These are phyloP conservation scores for Fusarium pseudograminearum DNA, from an alignment of 2,329 filamentous ascomycete genomes.

Conservation along the genomic window DNA sequence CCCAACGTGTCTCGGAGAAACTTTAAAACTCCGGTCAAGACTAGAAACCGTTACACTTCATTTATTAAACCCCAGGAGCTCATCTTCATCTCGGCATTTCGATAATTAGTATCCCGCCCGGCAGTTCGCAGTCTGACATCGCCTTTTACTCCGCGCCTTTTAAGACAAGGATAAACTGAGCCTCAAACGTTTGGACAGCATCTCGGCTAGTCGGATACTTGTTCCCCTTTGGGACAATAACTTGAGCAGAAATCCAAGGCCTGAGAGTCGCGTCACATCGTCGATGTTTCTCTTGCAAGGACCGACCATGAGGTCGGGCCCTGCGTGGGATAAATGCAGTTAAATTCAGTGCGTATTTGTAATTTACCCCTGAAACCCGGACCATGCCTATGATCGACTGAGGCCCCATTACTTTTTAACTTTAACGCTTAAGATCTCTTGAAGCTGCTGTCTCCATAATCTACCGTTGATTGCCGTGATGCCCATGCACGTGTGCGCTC, in stretches of 20 bases:
- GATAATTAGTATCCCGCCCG: constrained; percentile 27
- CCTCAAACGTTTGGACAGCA: constrained; percentile 8
- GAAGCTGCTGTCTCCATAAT: constrained; percentile 1
- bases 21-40: not conserved
- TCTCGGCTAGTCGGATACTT: constrained; percentile 3
- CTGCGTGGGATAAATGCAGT: constrained; percentile 22
- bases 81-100: constrained; percentile 29
- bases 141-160: not conserved
- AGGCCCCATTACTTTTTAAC: constrained; percentile 6
- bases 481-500: constrained; percentile 8
- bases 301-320: constrained; percentile 15
- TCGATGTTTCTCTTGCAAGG: constrained; percentile 9
- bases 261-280: constrained; percentile 17
- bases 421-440: constrained; percentile 19
- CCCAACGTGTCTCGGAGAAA: constrained; percentile 6
- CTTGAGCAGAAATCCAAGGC: constrained; percentile 4
- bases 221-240: not conserved
- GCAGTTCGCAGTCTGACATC: constrained; percentile 25
- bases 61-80: constrained; percentile 1
- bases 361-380: constrained; percentile 12
- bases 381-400: constrained; percentile 19
- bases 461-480: constrained; percentile 5
- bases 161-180: constrained; percentile 13
- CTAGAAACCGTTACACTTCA: constrained; percentile 8
- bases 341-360: not conserved